phyloP scores from a whole-genome alignment of 495 filamentous ascomycete species.

The Podospora fimiseda region DNA sequence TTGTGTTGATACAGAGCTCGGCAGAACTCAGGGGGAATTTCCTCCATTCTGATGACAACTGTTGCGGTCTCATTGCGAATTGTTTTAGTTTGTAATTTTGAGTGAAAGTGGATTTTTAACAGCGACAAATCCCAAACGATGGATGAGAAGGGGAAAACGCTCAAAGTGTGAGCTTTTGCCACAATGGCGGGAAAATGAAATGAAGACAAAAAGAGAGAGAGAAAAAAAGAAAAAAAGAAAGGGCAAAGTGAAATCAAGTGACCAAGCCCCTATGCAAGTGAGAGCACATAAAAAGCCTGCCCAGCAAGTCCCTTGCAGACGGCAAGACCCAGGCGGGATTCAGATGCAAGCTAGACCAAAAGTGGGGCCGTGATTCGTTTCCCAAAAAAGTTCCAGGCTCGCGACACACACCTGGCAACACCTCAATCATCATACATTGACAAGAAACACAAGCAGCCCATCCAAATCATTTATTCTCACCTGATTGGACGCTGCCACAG shows the following conservation, averaged over 20 bases:
- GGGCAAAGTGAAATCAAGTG: not conserved
- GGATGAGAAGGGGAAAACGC: too few relatives aligned
- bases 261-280: not conserved
- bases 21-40: conserved; percentile 72
- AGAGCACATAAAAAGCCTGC: not conserved
- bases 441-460: conserved; percentile 1
- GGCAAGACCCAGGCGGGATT: conserved; percentile 1
- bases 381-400: conserved; percentile 38
- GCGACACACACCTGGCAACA: conserved; percentile 15
- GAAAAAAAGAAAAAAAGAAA: not conserved
- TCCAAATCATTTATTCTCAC: conserved; percentile 9
- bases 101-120: too few relatives aligned
- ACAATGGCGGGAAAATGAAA: not conserved
- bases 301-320: not conserved
- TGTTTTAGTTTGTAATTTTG: not conserved
- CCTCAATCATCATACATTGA: conserved; percentile 1
- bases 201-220: not conserved
- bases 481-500: conserved; percentile 25
- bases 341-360: conserved; percentile 14
- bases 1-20: conserved; percentile 88
- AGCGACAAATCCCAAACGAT: too few relatives aligned
- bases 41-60: conserved; percentile 58
- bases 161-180: too few relatives aligned
- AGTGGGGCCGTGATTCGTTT: conserved; percentile 1
- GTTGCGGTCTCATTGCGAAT: not conserved